Evolutionary conservation across 2,329 filamentous ascomycete genomes (phyloP), one percentile per base, ranked within the genome.

Genomic region (Calonectria henricotiae): DNA sequence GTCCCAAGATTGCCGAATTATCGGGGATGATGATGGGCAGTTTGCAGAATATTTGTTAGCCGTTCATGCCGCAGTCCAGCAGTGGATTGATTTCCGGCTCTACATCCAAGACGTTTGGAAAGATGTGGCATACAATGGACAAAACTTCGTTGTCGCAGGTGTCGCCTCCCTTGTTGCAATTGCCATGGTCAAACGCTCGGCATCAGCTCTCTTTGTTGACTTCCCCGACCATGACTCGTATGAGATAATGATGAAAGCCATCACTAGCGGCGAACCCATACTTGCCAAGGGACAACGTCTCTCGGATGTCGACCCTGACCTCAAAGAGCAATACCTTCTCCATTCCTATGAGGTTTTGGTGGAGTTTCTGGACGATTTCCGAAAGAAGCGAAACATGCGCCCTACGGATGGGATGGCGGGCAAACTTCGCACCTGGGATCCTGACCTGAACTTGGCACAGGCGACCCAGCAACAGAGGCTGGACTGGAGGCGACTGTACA

Each of bases 381-480:
- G 51, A 39, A n/a, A 58, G 12, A 58, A 39, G n/a, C 8, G 32
- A 58, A 32, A 58, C 12, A 35, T 30, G 13, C 11, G 2, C n/a
- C 32, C 51, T 2, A 25, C 27, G 8, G 35, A 58, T n/a, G 32
- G n/a, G 51, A 58, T 39, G 32, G 12, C 3, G 6, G 17, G 2
- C 32, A 39, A 39, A 20, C 32, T 39, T 58, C 30, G 35, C 13
- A 7, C 9, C 17, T 58, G 51, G 30, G 15, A 58, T 11, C 20
- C 32, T 5, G 2, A 37, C n/a, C 20, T 39, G 20, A 20, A 58
- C 20, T 25, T 58, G 30, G n/a, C 30, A 39, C 13, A 20, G 30
- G 51, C 51, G 17, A 58, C 51, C 5, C n/a, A 58, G 32, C n/a
- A 58, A 7, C 51, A 58, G 51, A 32, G 32, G 51, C 51, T 58